Percentiles rank a stretch among this genome's conserved stretches.
Conservation (phyloP, 2,329 filamentous ascomycete species). For the Aspergillus puulaauensis region DNA sequence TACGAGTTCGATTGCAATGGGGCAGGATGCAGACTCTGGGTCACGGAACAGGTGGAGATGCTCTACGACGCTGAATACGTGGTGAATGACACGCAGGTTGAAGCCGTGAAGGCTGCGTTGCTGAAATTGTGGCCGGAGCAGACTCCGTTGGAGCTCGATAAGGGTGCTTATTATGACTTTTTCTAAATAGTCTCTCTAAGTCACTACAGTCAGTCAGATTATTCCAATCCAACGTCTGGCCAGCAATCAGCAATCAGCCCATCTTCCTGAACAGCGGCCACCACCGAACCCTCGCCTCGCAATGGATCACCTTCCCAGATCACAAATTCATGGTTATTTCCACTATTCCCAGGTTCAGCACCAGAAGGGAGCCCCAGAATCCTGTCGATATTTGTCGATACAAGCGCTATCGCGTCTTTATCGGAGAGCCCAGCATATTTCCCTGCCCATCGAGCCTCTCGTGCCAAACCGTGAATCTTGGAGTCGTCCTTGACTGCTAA, state of each 20-base stretch:
- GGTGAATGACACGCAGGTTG: constrained; percentile 9
- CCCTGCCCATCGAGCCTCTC: constrained; percentile 7
- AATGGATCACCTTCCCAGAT: constrained; percentile 15
- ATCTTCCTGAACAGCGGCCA: constrained; percentile 1
- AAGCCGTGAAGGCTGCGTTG: constrained; percentile 12
- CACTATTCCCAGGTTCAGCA: no score
- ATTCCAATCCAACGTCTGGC: background rate
- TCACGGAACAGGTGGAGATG: constrained; percentile 16
- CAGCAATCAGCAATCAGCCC: constrained; percentile 1
- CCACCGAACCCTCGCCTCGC: constrained; percentile 7
- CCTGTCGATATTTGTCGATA: constrained; percentile 6
- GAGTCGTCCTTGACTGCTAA: constrained; percentile 33
- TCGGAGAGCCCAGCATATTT: constrained; percentile 7
- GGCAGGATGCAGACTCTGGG: constrained; percentile 21
- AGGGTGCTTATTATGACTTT: constrained; percentile 17
- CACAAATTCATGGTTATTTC: background rate
- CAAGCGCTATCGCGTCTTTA: constrained; percentile 3
- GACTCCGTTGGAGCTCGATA: constrained; percentile 14
- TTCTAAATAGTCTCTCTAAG: no score
- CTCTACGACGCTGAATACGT: constrained; percentile 8
- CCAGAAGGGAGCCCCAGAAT: background rate
- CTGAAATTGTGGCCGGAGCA: constrained; percentile 20
- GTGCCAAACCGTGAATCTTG: constrained; percentile 4
- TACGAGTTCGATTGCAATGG: constrained; percentile 25
- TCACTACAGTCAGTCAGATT: no score